Conservation (phyloP, 768 basidiomycete species). For the Lanmaoa rubissima region DNA sequence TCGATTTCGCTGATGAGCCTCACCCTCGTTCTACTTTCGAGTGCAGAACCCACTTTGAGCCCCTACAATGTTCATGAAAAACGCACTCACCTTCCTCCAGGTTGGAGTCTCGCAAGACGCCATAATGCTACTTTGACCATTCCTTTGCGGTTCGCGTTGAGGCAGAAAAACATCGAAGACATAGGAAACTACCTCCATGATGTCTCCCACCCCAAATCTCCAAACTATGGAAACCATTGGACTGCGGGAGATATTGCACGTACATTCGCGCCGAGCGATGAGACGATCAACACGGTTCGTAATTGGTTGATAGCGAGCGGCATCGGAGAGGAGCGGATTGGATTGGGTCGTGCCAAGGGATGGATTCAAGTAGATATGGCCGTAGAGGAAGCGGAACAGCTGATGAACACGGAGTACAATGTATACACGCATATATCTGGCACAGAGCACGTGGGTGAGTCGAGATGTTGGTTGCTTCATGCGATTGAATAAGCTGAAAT, state of each 20-base stretch:
- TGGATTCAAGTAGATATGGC: constrained; percentile 31
- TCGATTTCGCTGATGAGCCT: constrained; percentile 8
- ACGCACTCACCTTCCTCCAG: constrained; percentile 33
- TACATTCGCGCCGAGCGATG: constrained; percentile 27
- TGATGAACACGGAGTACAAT: constrained; percentile 34
- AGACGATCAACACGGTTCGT: constrained; percentile 23
- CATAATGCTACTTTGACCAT: constrained; percentile 31
- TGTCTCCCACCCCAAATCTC: constrained; percentile 34
- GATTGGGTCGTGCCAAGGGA: constrained; percentile 15
- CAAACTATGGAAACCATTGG: constrained; percentile 34
- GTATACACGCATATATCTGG: constrained; percentile 30
- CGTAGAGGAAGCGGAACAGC: constrained; percentile 32
- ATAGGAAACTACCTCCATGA: constrained; percentile 29
- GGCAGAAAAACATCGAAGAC: constrained; percentile 29
- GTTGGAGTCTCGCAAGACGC: constrained; percentile 39
- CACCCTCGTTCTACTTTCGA: constrained; percentile 13
- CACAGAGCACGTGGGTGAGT: constrained; percentile 25
- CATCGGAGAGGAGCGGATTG: constrained; percentile 20
- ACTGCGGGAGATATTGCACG: constrained; percentile 25
- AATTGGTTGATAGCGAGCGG: constrained; percentile 30
- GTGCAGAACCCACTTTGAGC: constrained; percentile 14
- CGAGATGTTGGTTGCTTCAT: not conserved
- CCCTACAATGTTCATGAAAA: constrained; percentile 39
- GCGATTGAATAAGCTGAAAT: not conserved
- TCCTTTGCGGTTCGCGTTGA: constrained; percentile 33